Evolutionary conservation across 306 rosid genomes (phyloP), one percentile per base, ranked within the genome.

Genomic region (Vicia sativa): DNA sequence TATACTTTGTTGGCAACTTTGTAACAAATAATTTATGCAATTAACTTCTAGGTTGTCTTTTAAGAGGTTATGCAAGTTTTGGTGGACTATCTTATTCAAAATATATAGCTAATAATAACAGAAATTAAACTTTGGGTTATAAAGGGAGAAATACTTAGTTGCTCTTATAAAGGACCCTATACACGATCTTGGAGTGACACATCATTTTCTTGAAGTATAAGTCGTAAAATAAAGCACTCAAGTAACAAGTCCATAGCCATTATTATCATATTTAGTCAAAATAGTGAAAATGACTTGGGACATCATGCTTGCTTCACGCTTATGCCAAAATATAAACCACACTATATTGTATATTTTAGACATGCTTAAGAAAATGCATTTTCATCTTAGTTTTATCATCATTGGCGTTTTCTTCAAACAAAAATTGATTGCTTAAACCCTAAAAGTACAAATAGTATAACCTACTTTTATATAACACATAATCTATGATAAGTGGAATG

Each of bases 241-340:
- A 73, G 50, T 28, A 12, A 28, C 73, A 37, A 50, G 16, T 65
- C 26, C 16, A 50, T 61, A 23, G 50, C 41, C 66, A 39, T 56
- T 67, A 39, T 56, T 67, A 68, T 61, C 69, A 67, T 41, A 31
- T 67, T 65, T 70, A 68, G 76, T 56, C 65, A 56, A 74, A 48
- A 63, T 62, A 61, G 62, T 69, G 25, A 58, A 78, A 59, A 67
- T 21, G 4, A 15, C 37, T 53, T 1, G 34, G 37, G 57, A 53
- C 74, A 70, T 76, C 78, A 62, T 63, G 75, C 74, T 74, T 62
- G 75, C 75, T 81, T 77, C 79, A 78, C 71, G 82, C 79, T 35
- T 68, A 68, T 79, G 73, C 76, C 63, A 73, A 73, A 72, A 73
- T 38, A 34, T 34, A 34, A 7, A 9, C 6, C 38, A 34, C 38